A percentile compares a stretch with the other conserved stretches of the same genome.
These are phyloP conservation scores for Arabidopsis hybrid DNA, from an alignment of 441 rosid species.

Conservation along the genomic window DNA sequence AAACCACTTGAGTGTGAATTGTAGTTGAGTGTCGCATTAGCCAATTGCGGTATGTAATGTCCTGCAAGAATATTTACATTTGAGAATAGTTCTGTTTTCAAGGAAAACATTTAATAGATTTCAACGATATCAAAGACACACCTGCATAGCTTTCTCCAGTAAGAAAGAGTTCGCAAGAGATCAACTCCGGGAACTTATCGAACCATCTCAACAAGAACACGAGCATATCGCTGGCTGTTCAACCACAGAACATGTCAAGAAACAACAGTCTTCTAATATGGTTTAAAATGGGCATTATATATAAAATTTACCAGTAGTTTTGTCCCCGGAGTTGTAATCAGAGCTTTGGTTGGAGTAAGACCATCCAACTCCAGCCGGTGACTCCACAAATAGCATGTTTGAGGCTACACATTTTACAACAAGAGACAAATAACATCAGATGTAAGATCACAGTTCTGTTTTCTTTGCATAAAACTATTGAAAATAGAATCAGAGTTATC, in stretches of 20 bases:
- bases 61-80: slow-evolving; percentile 46
- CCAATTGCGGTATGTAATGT: slow-evolving; percentile 77
- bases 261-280: too few relatives aligned
- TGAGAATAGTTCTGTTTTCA: neutral
- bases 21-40: slow-evolving; percentile 60
- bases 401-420: slow-evolving; percentile 53
- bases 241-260: slow-evolving; percentile 24
- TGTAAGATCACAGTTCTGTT: neutral
- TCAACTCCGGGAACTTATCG: slow-evolving; percentile 73
- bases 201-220: slow-evolving; percentile 72
- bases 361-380: slow-evolving; percentile 96
- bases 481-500: too few relatives aligned
- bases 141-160: slow-evolving; percentile 98
- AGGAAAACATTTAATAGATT: neutral
- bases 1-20: slow-evolving; percentile 63
- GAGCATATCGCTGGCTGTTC: slow-evolving; percentile 72
- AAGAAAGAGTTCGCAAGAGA: slow-evolving; percentile 66
- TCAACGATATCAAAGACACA: too few relatives aligned
- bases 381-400: slow-evolving; percentile 86
- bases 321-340: slow-evolving; percentile 73
- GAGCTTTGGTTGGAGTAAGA: slow-evolving; percentile 80
- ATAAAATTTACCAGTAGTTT: slow-evolving; percentile 55
- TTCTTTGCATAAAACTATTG: neutral
- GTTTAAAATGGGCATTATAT: too few relatives aligned
- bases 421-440: neutral